Percentiles rank a stretch among this genome's conserved stretches.
phyloP scores from a whole-genome alignment of 345 rosid species.

The Corymbia maculata region DNA sequence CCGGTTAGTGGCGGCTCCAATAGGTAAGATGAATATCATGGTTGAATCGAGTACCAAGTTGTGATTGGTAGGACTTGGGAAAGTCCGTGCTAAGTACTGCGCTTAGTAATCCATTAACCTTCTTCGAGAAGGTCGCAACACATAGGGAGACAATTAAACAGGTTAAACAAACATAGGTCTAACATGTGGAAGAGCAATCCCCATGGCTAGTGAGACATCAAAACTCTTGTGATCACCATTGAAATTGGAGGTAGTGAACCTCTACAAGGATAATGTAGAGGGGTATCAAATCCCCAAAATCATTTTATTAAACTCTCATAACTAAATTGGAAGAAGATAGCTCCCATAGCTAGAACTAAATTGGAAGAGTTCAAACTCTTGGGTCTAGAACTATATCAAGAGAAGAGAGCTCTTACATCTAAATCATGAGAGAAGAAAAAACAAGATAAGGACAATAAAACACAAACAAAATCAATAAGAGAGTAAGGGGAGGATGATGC shows the following conservation, averaged over 20 bases:
- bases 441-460: neutral
- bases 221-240: no score
- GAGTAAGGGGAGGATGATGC: neutral
- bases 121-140: no score
- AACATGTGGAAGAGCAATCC: neutral
- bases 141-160: no score
- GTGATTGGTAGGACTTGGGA: no score
- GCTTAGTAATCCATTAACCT: no score
- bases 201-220: neutral
- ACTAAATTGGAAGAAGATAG: neutral
- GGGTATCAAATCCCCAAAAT: neutral
- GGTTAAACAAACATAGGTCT: no score
- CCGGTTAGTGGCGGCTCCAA: no score
- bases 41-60: no score
- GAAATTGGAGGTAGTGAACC: neutral
- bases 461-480: no score
- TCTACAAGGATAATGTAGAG: fast-evolving
- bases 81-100: no score
- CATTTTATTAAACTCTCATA: no score
- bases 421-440: neutral
- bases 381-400: neutral
- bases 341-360: neutral
- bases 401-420: neutral
- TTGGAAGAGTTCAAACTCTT: neutral
- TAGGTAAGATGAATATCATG: no score